Evolutionary conservation across 2,329 filamentous ascomycete genomes (phyloP), one percentile per base, ranked within the genome.

Genomic region (Biscogniauxia marginata): DNA sequence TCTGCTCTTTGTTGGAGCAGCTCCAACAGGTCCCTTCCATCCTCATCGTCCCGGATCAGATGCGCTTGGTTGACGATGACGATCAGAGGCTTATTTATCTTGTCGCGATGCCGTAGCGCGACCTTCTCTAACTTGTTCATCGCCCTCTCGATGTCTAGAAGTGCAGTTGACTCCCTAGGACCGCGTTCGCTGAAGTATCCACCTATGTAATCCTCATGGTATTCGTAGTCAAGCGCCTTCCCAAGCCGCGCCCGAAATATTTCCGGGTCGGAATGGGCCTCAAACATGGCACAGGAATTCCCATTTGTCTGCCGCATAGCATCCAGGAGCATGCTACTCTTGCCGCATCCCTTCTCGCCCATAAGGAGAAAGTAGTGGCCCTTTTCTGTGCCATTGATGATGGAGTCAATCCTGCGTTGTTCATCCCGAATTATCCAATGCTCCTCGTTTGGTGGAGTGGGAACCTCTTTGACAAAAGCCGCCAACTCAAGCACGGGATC

Each of bases 41-140:
- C 91, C 4, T 96, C 90, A 65, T 98, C 89, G 71, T 98, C 91
- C 63, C 93, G 84, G 18, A 99, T 83, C 18, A 99, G 79, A 75
- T 99, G 95, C 68, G 92, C 88, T 64, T 93, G 91, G 73, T 98
- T 99, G 72, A 99, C 87, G 68, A 99, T 96, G 59, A 99, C 74
- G n/a, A 99, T 82, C 4, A 99, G 78, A 1, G 95, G 95, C 58
- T 82, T 80, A 7, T 84, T 82, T 23, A 85, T 73, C 56, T 72
- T 77, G 25, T 81, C 78, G 46, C 92, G 81, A 51, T 89, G 83
- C 64, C 79, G 80, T 56, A 99, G 76, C 0, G 95, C 95, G 7
- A 98, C 91, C 73, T 99, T 99, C 70, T 99, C 95, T 9, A 99
- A 78, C 74, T 99, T 99, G 80, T 99, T 99, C 71, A 99, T 88